A percentile compares a stretch with the other conserved stretches of the same genome.
phyloP scores from a whole-genome alignment of 257 asterid genomes.

The Salvia rosmarinus region DNA sequence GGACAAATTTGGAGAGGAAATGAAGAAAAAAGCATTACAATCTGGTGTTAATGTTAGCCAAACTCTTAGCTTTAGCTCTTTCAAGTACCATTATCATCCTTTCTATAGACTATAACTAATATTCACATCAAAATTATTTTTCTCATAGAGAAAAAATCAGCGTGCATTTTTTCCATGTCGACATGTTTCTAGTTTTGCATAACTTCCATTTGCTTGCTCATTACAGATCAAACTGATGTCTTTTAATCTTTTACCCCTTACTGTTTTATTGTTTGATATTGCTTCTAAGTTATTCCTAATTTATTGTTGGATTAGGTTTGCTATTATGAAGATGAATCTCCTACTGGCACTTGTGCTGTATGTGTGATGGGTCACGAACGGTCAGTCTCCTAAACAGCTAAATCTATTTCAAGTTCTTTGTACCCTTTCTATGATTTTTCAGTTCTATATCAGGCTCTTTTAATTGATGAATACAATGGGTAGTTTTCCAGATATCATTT shows the following conservation, averaged over 20 bases:
- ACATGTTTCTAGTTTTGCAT: not conserved
- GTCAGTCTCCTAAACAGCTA: slow-evolving; percentile 42
- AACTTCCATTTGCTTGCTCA: slow-evolving; percentile 16
- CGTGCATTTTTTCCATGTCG: not conserved
- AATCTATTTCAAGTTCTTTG: not conserved
- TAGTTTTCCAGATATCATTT: not conserved
- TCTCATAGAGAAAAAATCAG: not conserved
- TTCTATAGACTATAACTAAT: not conserved
- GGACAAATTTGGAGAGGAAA: slow-evolving; percentile 81
- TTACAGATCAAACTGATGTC: not conserved
- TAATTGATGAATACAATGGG: not conserved
- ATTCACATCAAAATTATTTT: slow-evolving; percentile 9
- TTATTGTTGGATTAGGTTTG: slow-evolving; percentile 53
- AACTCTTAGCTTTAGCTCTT: slow-evolving; percentile 14
- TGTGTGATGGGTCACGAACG: slow-evolving; percentile 74
- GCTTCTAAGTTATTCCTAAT: not conserved
- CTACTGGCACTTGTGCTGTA: slow-evolving; percentile 82
- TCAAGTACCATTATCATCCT: not conserved
- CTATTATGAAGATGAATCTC: slow-evolving; percentile 70
- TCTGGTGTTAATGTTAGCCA: slow-evolving; percentile 80
- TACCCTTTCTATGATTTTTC: not conserved
- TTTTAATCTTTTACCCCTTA: not conserved
- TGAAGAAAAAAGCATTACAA: slow-evolving; percentile 70
- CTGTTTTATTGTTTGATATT: slow-evolving; percentile 16
- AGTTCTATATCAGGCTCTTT: not conserved